These are phyloP conservation scores for Fusarium irregulare DNA, from an alignment of 2,329 filamentous ascomycete genomes.

Conservation along the genomic window DNA sequence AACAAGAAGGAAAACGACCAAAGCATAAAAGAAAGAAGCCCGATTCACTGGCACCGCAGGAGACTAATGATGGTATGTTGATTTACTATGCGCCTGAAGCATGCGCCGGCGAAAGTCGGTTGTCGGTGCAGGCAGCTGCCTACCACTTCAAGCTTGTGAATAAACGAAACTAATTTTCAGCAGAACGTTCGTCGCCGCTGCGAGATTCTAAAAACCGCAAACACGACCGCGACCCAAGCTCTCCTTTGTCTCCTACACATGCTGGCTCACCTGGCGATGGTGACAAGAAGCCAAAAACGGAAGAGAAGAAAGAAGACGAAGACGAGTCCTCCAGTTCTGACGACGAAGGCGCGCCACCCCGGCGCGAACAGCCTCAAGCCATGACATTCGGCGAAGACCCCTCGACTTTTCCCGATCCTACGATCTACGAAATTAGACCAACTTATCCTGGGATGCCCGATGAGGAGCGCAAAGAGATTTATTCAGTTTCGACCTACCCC, in stretches of 20 bases:
- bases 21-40: slow-evolving; percentile 86
- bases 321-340: slow-evolving; percentile 65
- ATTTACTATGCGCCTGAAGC: slow-evolving; percentile 1
- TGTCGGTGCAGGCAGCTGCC: slow-evolving; percentile 19
- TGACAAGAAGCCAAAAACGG: slow-evolving; percentile 61
- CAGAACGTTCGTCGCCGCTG: slow-evolving; percentile 66
- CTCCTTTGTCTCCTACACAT: slow-evolving; percentile 68
- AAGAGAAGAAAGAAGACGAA: slow-evolving; percentile 46
- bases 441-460: slow-evolving; percentile 80
- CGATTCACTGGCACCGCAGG: slow-evolving; percentile 67
- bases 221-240: slow-evolving; percentile 65
- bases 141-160: background rate
- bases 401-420: slow-evolving; percentile 89
- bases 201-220: slow-evolving; percentile 64
- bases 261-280: slow-evolving; percentile 68
- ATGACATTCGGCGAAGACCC: slow-evolving; percentile 95
- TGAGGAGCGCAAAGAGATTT: slow-evolving; percentile 88
- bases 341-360: slow-evolving; percentile 70
- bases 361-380: slow-evolving; percentile 75
- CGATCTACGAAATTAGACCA: slow-evolving; percentile 89
- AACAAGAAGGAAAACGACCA: slow-evolving; percentile 65
- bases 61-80: slow-evolving; percentile 48
- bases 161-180: slow-evolving; percentile 24
- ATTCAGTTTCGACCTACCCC: slow-evolving; percentile 87
- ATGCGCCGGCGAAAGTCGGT: background rate